phyloP scores from a whole-genome alignment of 371 early-diverging fungal species.

The Nematocida displodere region DNA sequence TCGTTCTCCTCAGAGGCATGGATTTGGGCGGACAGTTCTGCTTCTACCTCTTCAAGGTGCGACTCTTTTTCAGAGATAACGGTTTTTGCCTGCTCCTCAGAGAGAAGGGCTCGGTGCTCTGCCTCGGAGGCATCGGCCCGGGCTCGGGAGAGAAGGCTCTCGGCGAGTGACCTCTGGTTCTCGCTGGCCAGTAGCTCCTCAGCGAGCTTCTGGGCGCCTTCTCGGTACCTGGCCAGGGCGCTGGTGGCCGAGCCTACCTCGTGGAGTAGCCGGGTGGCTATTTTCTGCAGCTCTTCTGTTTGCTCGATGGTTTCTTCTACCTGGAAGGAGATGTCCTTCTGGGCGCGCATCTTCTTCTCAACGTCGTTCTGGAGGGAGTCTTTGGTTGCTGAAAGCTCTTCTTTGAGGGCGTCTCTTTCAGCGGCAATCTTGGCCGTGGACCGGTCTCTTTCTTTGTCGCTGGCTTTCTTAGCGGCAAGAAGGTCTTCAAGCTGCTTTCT shows the following conservation, averaged over 20 bases:
- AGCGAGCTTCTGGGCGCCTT: slow-evolving; percentile 27
- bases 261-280: not conserved
- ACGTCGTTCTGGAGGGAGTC: not conserved
- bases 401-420: not conserved
- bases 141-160: not conserved
- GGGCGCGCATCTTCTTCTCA: not conserved
- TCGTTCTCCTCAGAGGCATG: slow-evolving; percentile 37
- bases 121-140: not conserved
- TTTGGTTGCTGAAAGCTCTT: not conserved
- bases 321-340: not conserved
- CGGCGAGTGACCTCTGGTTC: not conserved
- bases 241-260: not conserved
- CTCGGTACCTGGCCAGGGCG: slow-evolving; percentile 6
- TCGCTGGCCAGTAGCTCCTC: not conserved
- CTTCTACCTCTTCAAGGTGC: slow-evolving; percentile 22
- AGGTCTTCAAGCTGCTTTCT: not conserved
- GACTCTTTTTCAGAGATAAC: slow-evolving; percentile 11
- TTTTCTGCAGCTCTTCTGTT: not conserved
- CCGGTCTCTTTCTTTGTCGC: not conserved
- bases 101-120: too few species aligned
- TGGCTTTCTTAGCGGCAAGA: not conserved
- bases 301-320: not conserved
- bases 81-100: not conserved
- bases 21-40: slow-evolving; percentile 29
- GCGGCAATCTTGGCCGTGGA: not conserved